Evolutionary conservation across 2,329 filamentous ascomycete species (phyloP).

Genomic region (Juglanconis sp.): DNA sequence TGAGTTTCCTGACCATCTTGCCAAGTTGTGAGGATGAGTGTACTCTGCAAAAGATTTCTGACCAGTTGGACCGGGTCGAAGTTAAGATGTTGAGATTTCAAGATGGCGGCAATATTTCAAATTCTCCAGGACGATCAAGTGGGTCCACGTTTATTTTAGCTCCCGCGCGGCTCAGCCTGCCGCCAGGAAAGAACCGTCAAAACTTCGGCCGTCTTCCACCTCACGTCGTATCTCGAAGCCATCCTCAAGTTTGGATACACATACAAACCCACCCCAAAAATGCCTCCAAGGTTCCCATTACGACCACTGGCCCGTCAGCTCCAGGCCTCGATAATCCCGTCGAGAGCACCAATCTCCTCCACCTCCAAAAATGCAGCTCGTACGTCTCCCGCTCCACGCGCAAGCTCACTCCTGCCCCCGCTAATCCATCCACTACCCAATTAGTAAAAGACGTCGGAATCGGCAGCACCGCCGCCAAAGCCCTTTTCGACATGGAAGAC

Average conservation of each 20-base stretch:
- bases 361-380: slow-evolving; percentile 12
- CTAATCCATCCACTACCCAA: background rate
- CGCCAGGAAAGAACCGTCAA: slow-evolving; percentile 6
- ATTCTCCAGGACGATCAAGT: background rate
- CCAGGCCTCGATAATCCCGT: slow-evolving; percentile 15
- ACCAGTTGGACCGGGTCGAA: slow-evolving; percentile 2
- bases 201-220: slow-evolving; percentile 1
- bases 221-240: background rate
- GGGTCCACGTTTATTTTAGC: slow-evolving; percentile 5
- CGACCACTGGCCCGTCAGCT: slow-evolving; percentile 20
- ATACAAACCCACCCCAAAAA: slow-evolving; percentile 5
- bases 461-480: background rate
- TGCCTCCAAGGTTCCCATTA: slow-evolving; percentile 17
- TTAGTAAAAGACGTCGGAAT: slow-evolving; percentile 6
- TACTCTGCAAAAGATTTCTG: background rate
- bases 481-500: slow-evolving; percentile 13
- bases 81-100: slow-evolving; percentile 11
- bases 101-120: slow-evolving; percentile 15
- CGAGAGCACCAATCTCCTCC: slow-evolving; percentile 13
- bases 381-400: background rate
- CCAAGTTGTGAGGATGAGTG: slow-evolving; percentile 1
- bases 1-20: slow-evolving; percentile 90
- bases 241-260: background rate
- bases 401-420: background rate
- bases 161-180: slow-evolving; percentile 4